Base-by-base conservation (phyloP, 2,329 filamentous ascomycete species). In the Aspergillus pseudonomiae region DNA sequence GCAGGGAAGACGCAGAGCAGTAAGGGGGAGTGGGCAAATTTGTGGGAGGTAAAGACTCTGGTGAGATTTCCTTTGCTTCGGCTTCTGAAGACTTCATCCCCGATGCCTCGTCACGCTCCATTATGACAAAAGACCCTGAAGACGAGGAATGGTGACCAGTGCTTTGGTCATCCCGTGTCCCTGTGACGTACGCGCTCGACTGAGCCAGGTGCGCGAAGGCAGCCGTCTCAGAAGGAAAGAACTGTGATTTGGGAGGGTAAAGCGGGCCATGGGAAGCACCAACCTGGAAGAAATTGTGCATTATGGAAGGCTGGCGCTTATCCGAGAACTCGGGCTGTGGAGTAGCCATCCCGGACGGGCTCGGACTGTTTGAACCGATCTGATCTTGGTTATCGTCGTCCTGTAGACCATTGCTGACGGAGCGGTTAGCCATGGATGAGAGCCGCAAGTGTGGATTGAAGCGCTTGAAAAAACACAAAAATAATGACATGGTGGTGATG, bases 251-350 rank as follows among this genome's bases (percentile, higher is more conserved):
- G 65, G 76, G 74, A 69, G 77, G 69, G 75, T 67, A 83, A 80
- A 80, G 77, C 85, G 86, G 86, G 89, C 87, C 88, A 86, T 87
- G 88, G 84, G 87, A 88, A 85, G 87, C 87, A 97, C 95, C 90
- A 96, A 99, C 95, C 94, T 99, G 95, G 87, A 98, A 97, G 86
- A 95, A 97, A 85, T 91, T 96, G 80, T 89, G 88, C 86, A 95
- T 91, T 83, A 98, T 96, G 78, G 93, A 92, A 71, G 95, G 95
- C 77, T 96, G 85, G 81, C 95, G 91, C 83, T 97, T 97, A 83
- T 99, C 95, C 75, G 91, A 90, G 68, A 91, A 90, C 81, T 98
- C 94, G 70, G 95, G 95, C 75, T 94, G 91, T 71, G 95, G 95
- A 67, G 95, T 99, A 70, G 93, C 91, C 78, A 96, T 88, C 75